Base-by-base conservation (phyloP, 2,329 filamentous ascomycete genomes). In the Pleomassaria siparia region DNA sequence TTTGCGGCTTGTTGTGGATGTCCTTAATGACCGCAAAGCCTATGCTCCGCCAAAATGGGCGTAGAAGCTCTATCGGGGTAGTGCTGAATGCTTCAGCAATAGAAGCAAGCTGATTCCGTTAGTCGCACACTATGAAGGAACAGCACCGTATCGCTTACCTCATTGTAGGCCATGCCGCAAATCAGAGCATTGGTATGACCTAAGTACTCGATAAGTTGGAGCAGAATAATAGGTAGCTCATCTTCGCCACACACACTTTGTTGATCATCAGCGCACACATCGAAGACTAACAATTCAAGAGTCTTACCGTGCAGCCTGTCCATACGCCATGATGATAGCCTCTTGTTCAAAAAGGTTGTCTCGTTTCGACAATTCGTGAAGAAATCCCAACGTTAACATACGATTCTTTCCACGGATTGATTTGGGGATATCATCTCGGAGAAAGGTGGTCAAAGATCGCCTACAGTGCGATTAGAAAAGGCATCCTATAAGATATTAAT, bases 1-100 rank as follows among this genome's bases (percentile, higher is more conserved):
- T 87, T 59, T 94, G 89, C n/a, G 94, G 92, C 39, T 87, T 83
- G 40, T 82, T 79, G 18, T 86, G 79, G 51, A 97, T 80, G 59
- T 96, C 89, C 66, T 91, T 92, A 22, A 94, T 86, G 2, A 89
- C 85, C 41, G 86, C 81, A 49, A 92, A 87, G 0, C 90, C 91
- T 36, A 99, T 77, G 24, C 82, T 92, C 55, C 84, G 83, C 91
- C 92, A 97, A 68, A 91, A 97, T 0, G 92, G 91, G 46, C 86
- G 84, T 47, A 97, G 86, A 0, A 99, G 75, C 13, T 84, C 82
- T 22, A 80, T 78, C 2, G 86, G 80, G 1, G 83, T 86, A 29
- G 82, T 76, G 2, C 78, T 76, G 32, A 84, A 80, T 40, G 78
- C 75, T 43, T 86, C 80, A 1, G 91, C 87, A 40, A 97, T 77